A percentile compares a stretch with the other conserved stretches of the same genome.
Conservation (phyloP, 164 flowering plant species). For the Stephania cephalantha region DNA sequence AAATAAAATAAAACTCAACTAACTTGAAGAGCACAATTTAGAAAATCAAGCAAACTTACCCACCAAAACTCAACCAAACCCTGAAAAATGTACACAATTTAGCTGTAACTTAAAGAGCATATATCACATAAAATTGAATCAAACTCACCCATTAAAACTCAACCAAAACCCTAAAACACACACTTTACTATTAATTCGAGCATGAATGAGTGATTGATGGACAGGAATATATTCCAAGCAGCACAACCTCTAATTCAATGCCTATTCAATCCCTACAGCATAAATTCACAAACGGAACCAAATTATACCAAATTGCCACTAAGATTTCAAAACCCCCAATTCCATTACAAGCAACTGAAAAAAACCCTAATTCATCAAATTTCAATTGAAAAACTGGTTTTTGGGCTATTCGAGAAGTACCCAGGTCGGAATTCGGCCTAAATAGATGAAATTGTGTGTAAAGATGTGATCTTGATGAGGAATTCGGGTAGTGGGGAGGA, state of each 20-base stretch:
- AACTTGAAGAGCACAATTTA: no score
- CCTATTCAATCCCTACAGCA: constrained; percentile 12
- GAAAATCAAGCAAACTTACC: no score
- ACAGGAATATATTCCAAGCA: constrained; percentile 19
- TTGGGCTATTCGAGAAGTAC: constrained; percentile 19
- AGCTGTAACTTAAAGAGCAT: not conserved
- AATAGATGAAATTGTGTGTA: constrained; percentile 17
- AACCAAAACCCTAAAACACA: not conserved
- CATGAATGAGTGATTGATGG: not conserved
- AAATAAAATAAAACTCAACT: no score
- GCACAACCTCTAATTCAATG: not conserved
- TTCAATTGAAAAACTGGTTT: not conserved
- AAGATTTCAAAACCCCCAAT: not conserved
- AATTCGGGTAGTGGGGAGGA: not conserved
- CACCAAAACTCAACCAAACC: constrained; percentile 4
- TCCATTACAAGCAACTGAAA: not conserved
- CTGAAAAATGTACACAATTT: not conserved
- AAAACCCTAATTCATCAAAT: not conserved
- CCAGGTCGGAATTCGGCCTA: constrained; percentile 22
- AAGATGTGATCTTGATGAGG: constrained; percentile 11
- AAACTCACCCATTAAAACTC: not conserved
- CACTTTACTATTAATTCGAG: not conserved
- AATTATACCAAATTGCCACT: not conserved
- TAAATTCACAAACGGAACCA: constrained; percentile 11
- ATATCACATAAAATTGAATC: not conserved